A percentile compares a stretch with the other conserved stretches of the same genome.
phyloP scores from a whole-genome alignment of 371 early-diverging fungal genomes.

The Polyrhizophydium stewartii region DNA sequence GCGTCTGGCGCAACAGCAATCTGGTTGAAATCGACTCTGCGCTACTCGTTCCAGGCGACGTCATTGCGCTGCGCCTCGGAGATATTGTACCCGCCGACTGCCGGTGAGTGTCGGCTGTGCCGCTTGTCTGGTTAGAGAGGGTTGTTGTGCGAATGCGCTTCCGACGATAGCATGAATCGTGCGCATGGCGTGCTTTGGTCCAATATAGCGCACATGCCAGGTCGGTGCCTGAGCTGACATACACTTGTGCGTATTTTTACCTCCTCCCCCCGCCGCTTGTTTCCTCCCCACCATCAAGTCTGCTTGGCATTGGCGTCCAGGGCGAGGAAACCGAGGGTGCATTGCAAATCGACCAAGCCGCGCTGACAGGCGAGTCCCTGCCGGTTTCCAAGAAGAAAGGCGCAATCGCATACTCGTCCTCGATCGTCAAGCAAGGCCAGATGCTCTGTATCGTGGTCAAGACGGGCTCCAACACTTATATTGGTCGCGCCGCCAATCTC shows the following conservation, averaged over 20 bases:
- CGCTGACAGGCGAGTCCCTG: conserved; percentile 87
- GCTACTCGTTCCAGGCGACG: conserved; percentile 73
- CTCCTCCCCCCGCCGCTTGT: background rate
- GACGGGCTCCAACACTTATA: conserved; percentile 78
- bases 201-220: too few relatives aligned
- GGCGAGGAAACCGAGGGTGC: conserved; percentile 68
- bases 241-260: background rate
- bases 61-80: conserved; percentile 84
- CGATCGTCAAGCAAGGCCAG: conserved; percentile 77
- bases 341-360: conserved; percentile 86
- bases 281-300: conserved; percentile 1
- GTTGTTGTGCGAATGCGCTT: too few relatives aligned
- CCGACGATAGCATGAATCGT: too few relatives aligned
- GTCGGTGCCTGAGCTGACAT: too few relatives aligned
- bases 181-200: too few relatives aligned
- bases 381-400: conserved; percentile 77
- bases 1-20: conserved; percentile 71
- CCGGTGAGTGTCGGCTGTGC: conserved; percentile 23
- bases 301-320: conserved; percentile 75
- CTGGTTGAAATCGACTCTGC: conserved; percentile 71
- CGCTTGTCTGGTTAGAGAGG: background rate
- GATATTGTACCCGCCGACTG: conserved; percentile 93
- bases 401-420: conserved; percentile 74
- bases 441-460: conserved; percentile 75
- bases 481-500: conserved; percentile 85